Percentiles rank a stretch among this genome's conserved stretches.
phyloP scores from a whole-genome alignment of 345 rosid species.

The Excoecaria agallocha region DNA sequence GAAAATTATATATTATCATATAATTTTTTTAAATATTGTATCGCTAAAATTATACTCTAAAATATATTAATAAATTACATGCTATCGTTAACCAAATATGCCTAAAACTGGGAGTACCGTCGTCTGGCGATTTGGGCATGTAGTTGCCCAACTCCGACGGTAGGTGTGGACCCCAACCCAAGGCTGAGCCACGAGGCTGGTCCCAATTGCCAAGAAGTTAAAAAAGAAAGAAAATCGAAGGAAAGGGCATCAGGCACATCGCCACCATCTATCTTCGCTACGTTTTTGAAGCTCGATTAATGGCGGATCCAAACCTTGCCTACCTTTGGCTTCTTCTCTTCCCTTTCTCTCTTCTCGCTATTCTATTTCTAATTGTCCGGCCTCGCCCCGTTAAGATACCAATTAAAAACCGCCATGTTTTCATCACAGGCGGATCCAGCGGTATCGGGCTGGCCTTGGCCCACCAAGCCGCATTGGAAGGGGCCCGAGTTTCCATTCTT shows the following conservation, averaged over 20 bases:
- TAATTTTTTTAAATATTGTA: too few relatives aligned
- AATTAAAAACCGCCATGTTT: constrained; percentile 69
- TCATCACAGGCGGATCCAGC: constrained; percentile 90
- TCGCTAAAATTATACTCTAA: too few relatives aligned
- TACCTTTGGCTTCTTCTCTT: constrained; percentile 34
- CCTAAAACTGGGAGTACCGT: too few relatives aligned
- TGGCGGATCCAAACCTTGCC: constrained; percentile 32
- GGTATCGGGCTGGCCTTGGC: constrained; percentile 86
- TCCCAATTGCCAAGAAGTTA: neutral
- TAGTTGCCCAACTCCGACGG: too few relatives aligned
- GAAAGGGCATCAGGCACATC: neutral
- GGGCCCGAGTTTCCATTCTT: constrained; percentile 74
- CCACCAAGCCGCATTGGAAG: constrained; percentile 61
- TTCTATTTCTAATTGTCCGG: constrained; percentile 48
- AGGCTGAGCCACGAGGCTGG: neutral
- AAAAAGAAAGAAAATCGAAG: neutral
- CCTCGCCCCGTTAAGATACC: constrained; percentile 62
- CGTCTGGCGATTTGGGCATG: too few relatives aligned
- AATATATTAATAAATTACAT: too few relatives aligned
- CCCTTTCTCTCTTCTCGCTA: constrained; percentile 42
- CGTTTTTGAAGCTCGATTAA: constrained; percentile 11
- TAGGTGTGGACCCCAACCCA: too few relatives aligned
- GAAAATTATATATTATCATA: too few relatives aligned
- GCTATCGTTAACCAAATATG: too few relatives aligned
- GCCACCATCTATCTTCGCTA: neutral